These are phyloP conservation scores for Termitomyces sp. DNA, from an alignment of 768 basidiomycete genomes.

Conservation along the genomic window DNA sequence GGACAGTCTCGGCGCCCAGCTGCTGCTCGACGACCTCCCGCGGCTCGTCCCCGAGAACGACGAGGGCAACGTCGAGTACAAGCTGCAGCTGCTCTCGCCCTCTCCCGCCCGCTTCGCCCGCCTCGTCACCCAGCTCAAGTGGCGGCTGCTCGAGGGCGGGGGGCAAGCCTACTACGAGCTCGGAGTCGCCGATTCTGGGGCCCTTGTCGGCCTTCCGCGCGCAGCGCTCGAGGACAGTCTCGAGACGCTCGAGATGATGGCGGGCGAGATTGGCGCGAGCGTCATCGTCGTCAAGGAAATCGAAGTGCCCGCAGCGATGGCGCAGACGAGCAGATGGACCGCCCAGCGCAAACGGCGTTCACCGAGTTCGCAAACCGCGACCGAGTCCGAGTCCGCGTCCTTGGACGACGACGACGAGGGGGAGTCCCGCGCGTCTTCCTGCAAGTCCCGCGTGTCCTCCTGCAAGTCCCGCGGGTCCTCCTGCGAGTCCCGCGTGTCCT, in stretches of 20 bases:
- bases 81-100: conserved; percentile 81
- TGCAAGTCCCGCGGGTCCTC: background rate
- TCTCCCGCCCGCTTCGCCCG: conserved; percentile 70
- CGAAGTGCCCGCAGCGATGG: conserved; percentile 58
- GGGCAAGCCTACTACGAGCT: conserved; percentile 83
- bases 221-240: conserved; percentile 75
- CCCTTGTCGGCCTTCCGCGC: conserved; percentile 72
- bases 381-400: conserved; percentile 29
- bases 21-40: conserved; percentile 38
- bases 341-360: conserved; percentile 29
- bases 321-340: conserved; percentile 33
- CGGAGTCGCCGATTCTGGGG: conserved; percentile 82
- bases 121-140: conserved; percentile 93
- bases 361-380: conserved; percentile 15
- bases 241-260: conserved; percentile 90
- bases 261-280: conserved; percentile 86
- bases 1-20: conserved; percentile 53
- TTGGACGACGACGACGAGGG: too few species aligned
- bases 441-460: conserved; percentile 16
- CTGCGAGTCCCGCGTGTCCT: too few species aligned
- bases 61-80: conserved; percentile 91
- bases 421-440: conserved; percentile 15
- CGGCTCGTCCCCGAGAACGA: conserved; percentile 75
- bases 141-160: conserved; percentile 84
- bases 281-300: conserved; percentile 90